These are phyloP conservation scores for Cladophialophora carrionii DNA, from an alignment of 2,329 filamentous ascomycete species.

Conservation along the genomic window DNA sequence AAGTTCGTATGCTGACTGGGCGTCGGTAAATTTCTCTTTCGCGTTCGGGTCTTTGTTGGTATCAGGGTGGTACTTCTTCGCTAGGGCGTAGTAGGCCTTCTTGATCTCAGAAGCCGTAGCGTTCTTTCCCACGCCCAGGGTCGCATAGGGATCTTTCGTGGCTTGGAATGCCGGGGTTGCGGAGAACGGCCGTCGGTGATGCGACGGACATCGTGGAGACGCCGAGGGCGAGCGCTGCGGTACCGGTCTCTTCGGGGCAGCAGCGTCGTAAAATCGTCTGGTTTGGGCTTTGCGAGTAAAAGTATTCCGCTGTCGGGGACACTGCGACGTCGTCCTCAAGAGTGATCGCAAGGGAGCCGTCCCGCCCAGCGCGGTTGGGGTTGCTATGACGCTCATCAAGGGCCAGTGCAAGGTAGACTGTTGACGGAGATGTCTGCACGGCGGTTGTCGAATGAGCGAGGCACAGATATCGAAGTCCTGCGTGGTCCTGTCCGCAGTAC, in stretches of 20 bases:
- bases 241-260: slow-evolving; percentile 38
- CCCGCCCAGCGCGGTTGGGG: slow-evolving; percentile 46
- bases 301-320: slow-evolving; percentile 44
- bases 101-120: slow-evolving; percentile 91
- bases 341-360: slow-evolving; percentile 46
- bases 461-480: neutral
- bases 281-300: slow-evolving; percentile 44
- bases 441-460: neutral
- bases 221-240: slow-evolving; percentile 32
- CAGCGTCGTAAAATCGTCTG: slow-evolving; percentile 44
- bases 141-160: slow-evolving; percentile 81
- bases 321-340: slow-evolving; percentile 48
- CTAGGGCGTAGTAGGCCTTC: slow-evolving; percentile 95
- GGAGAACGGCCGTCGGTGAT: slow-evolving; percentile 45
- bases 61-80: slow-evolving; percentile 97
- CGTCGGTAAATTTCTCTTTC: slow-evolving; percentile 92
- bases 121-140: slow-evolving; percentile 79
- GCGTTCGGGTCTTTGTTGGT: slow-evolving; percentile 94
- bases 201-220: slow-evolving; percentile 6
- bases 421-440: neutral
- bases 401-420: slow-evolving; percentile 14
- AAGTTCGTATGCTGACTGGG: slow-evolving; percentile 91
- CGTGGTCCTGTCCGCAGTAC: too few relatives aligned
- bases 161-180: slow-evolving; percentile 62
- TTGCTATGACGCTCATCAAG: slow-evolving; percentile 46